Base-by-base conservation (phyloP, 805 yeast genomes). In the Lipomyces chichibuensis region DNA sequence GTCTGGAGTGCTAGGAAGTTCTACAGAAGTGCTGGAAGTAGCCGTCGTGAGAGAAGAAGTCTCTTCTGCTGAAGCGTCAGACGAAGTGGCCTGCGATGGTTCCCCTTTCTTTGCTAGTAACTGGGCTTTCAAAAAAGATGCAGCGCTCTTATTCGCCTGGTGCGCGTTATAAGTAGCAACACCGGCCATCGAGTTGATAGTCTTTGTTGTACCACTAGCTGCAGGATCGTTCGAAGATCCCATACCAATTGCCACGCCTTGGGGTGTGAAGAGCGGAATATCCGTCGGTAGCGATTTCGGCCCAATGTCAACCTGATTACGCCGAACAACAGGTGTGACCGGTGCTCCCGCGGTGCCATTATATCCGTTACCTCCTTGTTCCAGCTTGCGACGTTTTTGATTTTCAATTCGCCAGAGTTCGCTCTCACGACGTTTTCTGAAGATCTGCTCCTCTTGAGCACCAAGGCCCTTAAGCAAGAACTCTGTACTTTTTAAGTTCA, bases 401-500 rank as follows among this genome's bases (percentile, higher is more conserved):
- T 84, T 85, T 56, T 87, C 91, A 69, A 86, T 87, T 70, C 89
- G 84, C 69, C 96, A 83, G 51, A 81, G 79, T 74, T 93, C 98
- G 63, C 84, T 84, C 13, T 87, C 88, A 69, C 86, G 88, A 72
- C 90, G 84, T 59, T 84, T 83, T 65, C 85, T 82, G 79, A 95
- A 91, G 59, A 95, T 91, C 6, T 83, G 88, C 62, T 87, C 90
- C 76, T 95, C 99, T 74, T 88, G 88, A 43, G 80, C 74, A 8
- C 94, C 90, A 53, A 95, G 81, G 29, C 83, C 85, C 27, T 78
- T 76, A 78, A 95, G 79, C 65, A 95, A 78, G 59, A 82, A 82
- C 72, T 93, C 96, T 3, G 92, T 97, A 62, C 91, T 87, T 52
- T 83, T 85, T 57, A 93, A 77, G 75, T 92, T 87, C 60, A 95